Evolutionary conservation across 2,329 filamentous ascomycete genomes (phyloP).

Genomic region (Fusarium continuum): DNA sequence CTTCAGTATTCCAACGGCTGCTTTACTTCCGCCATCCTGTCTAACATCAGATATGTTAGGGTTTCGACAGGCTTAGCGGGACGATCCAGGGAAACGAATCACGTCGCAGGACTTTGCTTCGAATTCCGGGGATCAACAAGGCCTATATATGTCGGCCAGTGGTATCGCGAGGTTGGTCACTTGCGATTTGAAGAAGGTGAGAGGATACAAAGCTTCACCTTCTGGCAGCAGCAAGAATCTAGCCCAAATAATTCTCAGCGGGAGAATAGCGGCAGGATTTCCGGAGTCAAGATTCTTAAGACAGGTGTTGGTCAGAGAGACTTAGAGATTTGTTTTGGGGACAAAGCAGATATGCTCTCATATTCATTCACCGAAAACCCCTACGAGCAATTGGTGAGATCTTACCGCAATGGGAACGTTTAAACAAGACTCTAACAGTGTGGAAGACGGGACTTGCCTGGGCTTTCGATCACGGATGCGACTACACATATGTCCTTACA

Average conservation of each 20-base stretch:
- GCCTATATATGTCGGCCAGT: slow-evolving; percentile 3
- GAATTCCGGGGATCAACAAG: not conserved
- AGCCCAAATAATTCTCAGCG: not conserved
- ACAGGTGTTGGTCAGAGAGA: not conserved
- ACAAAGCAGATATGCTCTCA: not conserved
- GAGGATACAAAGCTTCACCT: not conserved
- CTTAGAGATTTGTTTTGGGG: not conserved
- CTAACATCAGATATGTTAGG: not conserved
- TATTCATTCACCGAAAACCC: not conserved
- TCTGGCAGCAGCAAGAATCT: slow-evolving; percentile 1
- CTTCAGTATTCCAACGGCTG: not conserved
- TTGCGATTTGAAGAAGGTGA: not conserved
- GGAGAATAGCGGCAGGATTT: not conserved
- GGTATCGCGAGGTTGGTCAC: not conserved
- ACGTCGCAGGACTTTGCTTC: slow-evolving; percentile 8
- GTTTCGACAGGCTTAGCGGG: not conserved
- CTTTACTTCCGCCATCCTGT: not conserved
- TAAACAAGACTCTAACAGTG: not conserved
- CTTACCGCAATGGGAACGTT: not conserved
- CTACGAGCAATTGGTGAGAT: not conserved
- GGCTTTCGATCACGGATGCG: not conserved
- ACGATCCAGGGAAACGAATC: not conserved
- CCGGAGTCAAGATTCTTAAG: slow-evolving; percentile 1
- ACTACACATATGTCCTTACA: not conserved
- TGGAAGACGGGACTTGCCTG: not conserved